Conservation (phyloP, 768 basidiomycete species). For the Ramaria sp. region DNA sequence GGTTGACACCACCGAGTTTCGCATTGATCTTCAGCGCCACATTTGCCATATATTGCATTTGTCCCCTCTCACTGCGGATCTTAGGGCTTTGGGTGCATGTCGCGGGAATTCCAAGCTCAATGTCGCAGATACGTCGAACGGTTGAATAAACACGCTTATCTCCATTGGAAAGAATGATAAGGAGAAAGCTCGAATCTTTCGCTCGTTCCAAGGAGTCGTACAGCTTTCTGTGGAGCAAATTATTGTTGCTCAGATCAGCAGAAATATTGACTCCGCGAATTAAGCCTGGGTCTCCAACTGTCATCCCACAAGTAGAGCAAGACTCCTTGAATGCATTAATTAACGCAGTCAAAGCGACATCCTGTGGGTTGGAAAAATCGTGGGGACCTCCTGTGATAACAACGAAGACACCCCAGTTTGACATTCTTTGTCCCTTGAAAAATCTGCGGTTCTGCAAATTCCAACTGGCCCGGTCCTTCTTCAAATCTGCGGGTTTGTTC, state of each 20-base stretch:
- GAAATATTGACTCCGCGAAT: slow-evolving; percentile 35
- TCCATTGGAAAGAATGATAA: slow-evolving; percentile 54
- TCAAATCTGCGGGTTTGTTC: slow-evolving; percentile 17
- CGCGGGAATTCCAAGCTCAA: slow-evolving; percentile 53
- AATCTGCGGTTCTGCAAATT: slow-evolving; percentile 64
- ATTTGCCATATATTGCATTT: slow-evolving; percentile 77
- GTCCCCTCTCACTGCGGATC: slow-evolving; percentile 58
- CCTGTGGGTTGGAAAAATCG: slow-evolving; percentile 45
- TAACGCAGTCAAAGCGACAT: slow-evolving; percentile 37
- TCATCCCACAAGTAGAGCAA: slow-evolving; percentile 58
- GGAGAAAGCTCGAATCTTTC: slow-evolving; percentile 35
- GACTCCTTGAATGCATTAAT: slow-evolving; percentile 47
- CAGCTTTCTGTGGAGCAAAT: not conserved
- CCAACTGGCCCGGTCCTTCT: slow-evolving; percentile 54
- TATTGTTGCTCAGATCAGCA: slow-evolving; percentile 19
- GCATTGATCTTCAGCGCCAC: slow-evolving; percentile 74
- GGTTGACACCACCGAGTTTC: slow-evolving; percentile 76
- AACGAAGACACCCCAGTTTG: slow-evolving; percentile 59
- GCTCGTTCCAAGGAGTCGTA: not conserved
- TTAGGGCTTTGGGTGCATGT: slow-evolving; percentile 68
- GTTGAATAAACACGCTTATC: slow-evolving; percentile 76
- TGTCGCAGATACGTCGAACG: slow-evolving; percentile 68
- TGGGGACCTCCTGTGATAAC: slow-evolving; percentile 50
- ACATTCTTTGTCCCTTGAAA: slow-evolving; percentile 40
- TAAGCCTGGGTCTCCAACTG: slow-evolving; percentile 23